These are phyloP conservation scores for Pachyrhizus erosus DNA, from an alignment of 306 rosid genomes.

Conservation along the genomic window DNA sequence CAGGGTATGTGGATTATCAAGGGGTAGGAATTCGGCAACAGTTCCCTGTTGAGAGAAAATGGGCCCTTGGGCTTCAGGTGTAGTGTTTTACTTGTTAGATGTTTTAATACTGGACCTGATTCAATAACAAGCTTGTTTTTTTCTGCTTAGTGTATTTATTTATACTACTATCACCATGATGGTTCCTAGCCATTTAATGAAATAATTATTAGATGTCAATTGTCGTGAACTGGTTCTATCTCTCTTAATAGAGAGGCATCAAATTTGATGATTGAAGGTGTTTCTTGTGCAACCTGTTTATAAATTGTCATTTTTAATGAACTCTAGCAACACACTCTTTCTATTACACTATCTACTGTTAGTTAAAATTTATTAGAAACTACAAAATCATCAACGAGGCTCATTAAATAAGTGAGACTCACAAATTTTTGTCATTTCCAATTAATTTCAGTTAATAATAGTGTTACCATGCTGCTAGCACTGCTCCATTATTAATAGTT, in stretches of 20 bases:
- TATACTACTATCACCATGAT: slow-evolving; percentile 20
- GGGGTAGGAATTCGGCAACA: slow-evolving; percentile 69
- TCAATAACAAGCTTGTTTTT: not conserved
- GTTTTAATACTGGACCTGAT: slow-evolving; percentile 20
- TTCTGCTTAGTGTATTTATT: slow-evolving; percentile 31
- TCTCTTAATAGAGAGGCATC: not conserved
- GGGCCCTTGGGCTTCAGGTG: slow-evolving; percentile 99
- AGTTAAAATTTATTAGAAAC: not conserved
- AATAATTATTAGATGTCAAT: slow-evolving; percentile 35
- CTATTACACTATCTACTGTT: not conserved
- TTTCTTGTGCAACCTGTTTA: not conserved
- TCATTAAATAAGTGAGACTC: not conserved
- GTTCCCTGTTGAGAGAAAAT: slow-evolving; percentile 81
- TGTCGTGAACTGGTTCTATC: slow-evolving; percentile 32
- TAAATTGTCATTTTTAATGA: not conserved
- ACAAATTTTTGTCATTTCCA: not conserved
- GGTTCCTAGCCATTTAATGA: slow-evolving; percentile 22
- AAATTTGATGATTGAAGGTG: slow-evolving; percentile 33
- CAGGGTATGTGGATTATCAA: slow-evolving; percentile 75
- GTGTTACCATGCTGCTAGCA: not conserved
- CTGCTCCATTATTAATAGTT: not conserved
- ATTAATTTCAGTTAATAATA: not conserved
- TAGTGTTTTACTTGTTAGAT: slow-evolving; percentile 42
- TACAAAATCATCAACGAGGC: not conserved
- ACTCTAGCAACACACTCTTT: not conserved